phyloP scores from a whole-genome alignment of 345 rosid species.

The thale cress (Arabidopsis thaliana) region TAIR10.1 NC_003076.8:4015001-4015500 shows the following conservation, averaged over 20 bases:
- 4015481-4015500: constrained; percentile 59
- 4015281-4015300: constrained; percentile 31
- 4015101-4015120: constrained; percentile 84
- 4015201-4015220: constrained; percentile 71
- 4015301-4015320: constrained; percentile 23
- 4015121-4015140: constrained; percentile 90
- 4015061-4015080: constrained; percentile 79
- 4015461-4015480: constrained; percentile 63
- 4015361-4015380: constrained; percentile 55
- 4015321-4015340: constrained; percentile 21
- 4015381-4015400: constrained; percentile 87
- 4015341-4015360: constrained; percentile 38
- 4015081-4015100: constrained; percentile 87
- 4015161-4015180: constrained; percentile 71
- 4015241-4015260: constrained; percentile 78
- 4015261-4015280: constrained; percentile 79
- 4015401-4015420: constrained; percentile 91
- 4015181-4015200: constrained; percentile 82
- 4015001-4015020: constrained; percentile 75
- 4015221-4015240: constrained; percentile 76
- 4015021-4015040: constrained; percentile 63
- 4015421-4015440: constrained; percentile 81
- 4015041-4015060: constrained; percentile 66
- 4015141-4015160: constrained; percentile 62
- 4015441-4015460: constrained; percentile 63